phyloP scores from a whole-genome alignment of 108 stramenopile genomes.

The Thalassiosira profunda region DNA sequence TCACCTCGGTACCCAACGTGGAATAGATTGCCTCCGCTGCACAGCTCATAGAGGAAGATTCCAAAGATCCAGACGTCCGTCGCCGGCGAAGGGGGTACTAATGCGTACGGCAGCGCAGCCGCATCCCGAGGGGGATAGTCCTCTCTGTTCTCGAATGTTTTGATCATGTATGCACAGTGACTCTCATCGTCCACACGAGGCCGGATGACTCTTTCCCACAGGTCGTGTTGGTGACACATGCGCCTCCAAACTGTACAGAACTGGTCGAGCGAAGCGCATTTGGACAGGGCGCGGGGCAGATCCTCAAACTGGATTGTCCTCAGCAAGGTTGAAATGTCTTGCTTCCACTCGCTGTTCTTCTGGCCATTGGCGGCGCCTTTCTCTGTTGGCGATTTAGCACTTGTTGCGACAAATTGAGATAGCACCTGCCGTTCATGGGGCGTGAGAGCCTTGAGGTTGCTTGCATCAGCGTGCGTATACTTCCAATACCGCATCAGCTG shows the following conservation, averaged over 20 bases:
- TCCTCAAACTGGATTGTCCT: slow-evolving; percentile 36
- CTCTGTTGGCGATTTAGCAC: slow-evolving; percentile 22
- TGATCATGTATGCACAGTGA: slow-evolving; percentile 55
- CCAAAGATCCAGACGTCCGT: slow-evolving; percentile 81
- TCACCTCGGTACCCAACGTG: slow-evolving; percentile 32
- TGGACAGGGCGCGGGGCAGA: slow-evolving; percentile 36
- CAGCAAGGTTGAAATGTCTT: slow-evolving; percentile 42
- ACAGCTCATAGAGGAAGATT: slow-evolving; percentile 60
- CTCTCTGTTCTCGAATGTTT: slow-evolving; percentile 54
- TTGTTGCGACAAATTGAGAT: slow-evolving; percentile 50
- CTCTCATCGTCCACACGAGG: slow-evolving; percentile 52
- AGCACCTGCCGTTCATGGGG: slow-evolving; percentile 38
- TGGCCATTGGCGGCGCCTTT: slow-evolving; percentile 51
- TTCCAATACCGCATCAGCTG: slow-evolving; percentile 27
- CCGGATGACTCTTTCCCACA: slow-evolving; percentile 55
- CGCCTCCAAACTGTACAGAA: slow-evolving; percentile 31
- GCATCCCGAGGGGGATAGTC: slow-evolving; percentile 23
- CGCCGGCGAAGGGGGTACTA: slow-evolving; percentile 49
- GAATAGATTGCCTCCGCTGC: slow-evolving; percentile 66
- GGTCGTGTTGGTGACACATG: slow-evolving; percentile 11
- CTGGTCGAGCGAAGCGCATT: slow-evolving; percentile 9
- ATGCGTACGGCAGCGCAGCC: slow-evolving; percentile 63
- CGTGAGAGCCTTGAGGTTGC: slow-evolving; percentile 13
- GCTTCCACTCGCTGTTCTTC: slow-evolving; percentile 42
- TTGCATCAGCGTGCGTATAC: slow-evolving; percentile 30